Evolutionary conservation across 352 stramenopile species (phyloP).

Genomic region (Phytophthora kernoviae): DNA sequence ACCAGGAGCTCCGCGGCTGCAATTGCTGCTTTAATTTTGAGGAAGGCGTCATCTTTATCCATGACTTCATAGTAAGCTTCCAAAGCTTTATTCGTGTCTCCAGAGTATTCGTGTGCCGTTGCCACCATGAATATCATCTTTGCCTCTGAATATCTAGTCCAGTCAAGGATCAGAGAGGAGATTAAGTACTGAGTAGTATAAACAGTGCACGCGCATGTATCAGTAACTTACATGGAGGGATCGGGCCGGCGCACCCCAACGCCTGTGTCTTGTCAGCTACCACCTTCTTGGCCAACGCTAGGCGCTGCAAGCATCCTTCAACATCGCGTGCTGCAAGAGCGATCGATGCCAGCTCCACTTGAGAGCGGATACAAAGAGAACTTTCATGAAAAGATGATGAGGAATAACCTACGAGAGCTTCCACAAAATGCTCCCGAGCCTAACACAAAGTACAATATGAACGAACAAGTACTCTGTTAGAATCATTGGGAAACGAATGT

Average conservation of each 20-base stretch:
- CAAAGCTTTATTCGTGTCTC: constrained; percentile 51
- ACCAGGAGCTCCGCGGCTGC: constrained; percentile 54
- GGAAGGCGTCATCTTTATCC: constrained; percentile 19
- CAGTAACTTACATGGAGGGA: constrained; percentile 47
- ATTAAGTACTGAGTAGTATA: neutral
- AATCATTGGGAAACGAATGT: constrained; percentile 1
- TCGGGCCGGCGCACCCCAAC: constrained; percentile 43
- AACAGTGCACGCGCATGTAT: neutral
- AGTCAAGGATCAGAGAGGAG: too few species aligned
- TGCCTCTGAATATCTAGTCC: constrained; percentile 57
- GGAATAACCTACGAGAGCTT: constrained; percentile 62
- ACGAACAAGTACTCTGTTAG: neutral
- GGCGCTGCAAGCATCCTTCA: constrained; percentile 60
- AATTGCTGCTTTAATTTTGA: constrained; percentile 40
- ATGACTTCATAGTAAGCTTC: constrained; percentile 44
- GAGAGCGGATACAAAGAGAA: constrained; percentile 54
- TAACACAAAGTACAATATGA: constrained; percentile 12
- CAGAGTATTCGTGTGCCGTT: constrained; percentile 55
- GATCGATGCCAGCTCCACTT: constrained; percentile 59
- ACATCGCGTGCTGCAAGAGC: constrained; percentile 53
- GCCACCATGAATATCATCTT: constrained; percentile 62
- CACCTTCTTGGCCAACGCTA: constrained; percentile 46
- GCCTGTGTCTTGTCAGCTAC: constrained; percentile 48
- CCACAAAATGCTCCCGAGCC: constrained; percentile 52
- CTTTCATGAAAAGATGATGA: constrained; percentile 75